Base-by-base conservation (phyloP, 2,329 filamentous ascomycete species). In the Fusarium begoniae region DNA sequence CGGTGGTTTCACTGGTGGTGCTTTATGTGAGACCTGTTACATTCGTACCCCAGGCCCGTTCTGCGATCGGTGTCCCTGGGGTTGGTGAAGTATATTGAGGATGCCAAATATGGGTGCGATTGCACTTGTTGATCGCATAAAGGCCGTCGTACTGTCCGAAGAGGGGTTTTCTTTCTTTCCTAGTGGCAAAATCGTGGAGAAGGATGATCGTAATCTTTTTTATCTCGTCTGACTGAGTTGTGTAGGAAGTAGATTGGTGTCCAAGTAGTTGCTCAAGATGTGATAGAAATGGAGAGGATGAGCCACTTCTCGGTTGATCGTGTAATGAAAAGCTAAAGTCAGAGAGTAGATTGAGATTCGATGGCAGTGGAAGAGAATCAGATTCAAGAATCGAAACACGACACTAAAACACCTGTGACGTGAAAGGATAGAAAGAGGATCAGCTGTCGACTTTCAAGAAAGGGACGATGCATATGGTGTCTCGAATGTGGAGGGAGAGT, bases 391-490 rank as follows among this genome's bases (percentile, higher is more conserved):
- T 54, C 62, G 41, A 60, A 74, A 74, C 73, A 67, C 71, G 60
- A 73, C 50, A 66, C 64, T 65, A 61, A 72, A 75, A 74, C 66
- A 32, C 47, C 54, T 70, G 62, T 69, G 66, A 72, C 75, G 68
- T 68, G 70, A 69, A 73, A 72, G 65, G 73, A 75, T 65, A 66
- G 70, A 77, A 72, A 73, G 57, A 74, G 59, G 66, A 76, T 76
- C 64, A 76, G 66, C 55, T 66, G 70, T 72, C 67, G 74, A 69
- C 69, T 75, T 73, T 66, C 60, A 71, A 68, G 66, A 67, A 74
- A 66, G 66, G 73, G 76, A 72, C 79, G 79, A 76, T 78, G 76
- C 75, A 77, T 75, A 75, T 78, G 63, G 75, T 80, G 80, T 82
- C 80, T 81, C 80, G 76, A 78, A 77, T 76, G 71, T 72, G 77